phyloP scores from a whole-genome alignment of 306 rosid species.

The Acacia crassicarpa region DNA sequence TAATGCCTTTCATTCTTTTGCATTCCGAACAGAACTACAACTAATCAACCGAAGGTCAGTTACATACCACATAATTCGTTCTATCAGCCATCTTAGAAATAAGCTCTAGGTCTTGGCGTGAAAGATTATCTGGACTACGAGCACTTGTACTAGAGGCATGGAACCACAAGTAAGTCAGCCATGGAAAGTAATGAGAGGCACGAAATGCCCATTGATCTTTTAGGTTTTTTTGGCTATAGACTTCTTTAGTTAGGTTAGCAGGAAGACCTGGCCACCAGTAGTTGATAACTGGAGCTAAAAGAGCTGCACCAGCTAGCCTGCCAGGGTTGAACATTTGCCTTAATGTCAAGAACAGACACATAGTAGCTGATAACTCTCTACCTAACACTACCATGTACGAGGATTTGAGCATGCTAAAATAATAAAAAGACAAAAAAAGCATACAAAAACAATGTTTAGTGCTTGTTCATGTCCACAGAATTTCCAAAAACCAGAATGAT shows the following conservation, averaged over 20 bases:
- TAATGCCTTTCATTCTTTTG: background rate
- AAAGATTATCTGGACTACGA: conserved; percentile 19
- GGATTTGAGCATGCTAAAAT: conserved; percentile 6
- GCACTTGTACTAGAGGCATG: conserved; percentile 33
- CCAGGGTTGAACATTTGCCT: conserved; percentile 22
- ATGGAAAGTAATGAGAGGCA: conserved; percentile 70
- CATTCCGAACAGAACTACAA: conserved; percentile 10
- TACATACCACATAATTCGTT: conserved; percentile 32
- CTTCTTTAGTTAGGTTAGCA: conserved; percentile 57
- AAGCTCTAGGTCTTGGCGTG: conserved; percentile 39
- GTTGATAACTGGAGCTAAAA: conserved; percentile 71
- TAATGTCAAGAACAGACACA: conserved; percentile 6
- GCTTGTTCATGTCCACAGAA: background rate
- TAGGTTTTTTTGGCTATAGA: conserved; percentile 31
- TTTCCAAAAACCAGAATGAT: conserved; percentile 10
- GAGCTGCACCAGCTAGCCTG: conserved; percentile 79
- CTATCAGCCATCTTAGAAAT: background rate
- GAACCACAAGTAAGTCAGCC: conserved; percentile 93
- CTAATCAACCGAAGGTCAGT: conserved; percentile 17
- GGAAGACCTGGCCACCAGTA: conserved; percentile 90
- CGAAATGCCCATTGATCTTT: conserved; percentile 78
- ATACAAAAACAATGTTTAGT: background rate
- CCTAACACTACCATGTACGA: background rate
- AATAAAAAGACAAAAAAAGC: background rate
- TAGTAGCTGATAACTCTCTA: background rate